These are phyloP conservation scores for Pseudocercospora eumusae DNA, from an alignment of 2,329 filamentous ascomycete species.

Conservation along the genomic window DNA sequence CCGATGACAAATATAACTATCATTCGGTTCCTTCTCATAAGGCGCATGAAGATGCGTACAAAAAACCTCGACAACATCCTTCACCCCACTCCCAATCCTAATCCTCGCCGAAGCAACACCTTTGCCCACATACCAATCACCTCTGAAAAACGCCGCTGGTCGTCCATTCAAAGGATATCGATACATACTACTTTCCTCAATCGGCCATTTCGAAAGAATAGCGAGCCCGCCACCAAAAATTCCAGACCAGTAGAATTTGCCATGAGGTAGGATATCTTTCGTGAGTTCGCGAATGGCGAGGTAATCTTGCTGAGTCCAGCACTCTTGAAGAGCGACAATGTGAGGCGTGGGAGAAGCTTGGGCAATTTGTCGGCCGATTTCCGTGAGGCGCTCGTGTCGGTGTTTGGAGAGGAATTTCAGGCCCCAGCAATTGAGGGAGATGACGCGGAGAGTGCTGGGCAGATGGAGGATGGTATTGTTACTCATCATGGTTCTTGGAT, in stretches of 20 bases:
- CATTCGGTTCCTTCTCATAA: conserved; percentile 75
- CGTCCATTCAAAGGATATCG: conserved; percentile 89
- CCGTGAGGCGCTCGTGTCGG: conserved; percentile 72
- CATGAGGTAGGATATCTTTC: conserved; percentile 74
- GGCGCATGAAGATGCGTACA: conserved; percentile 85
- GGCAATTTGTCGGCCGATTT: conserved; percentile 82
- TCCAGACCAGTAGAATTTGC: conserved; percentile 89
- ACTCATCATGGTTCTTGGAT: neutral
- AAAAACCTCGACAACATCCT: conserved; percentile 82
- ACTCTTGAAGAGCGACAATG: conserved; percentile 93
- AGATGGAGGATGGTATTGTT: conserved; percentile 32
- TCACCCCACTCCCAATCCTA: conserved; percentile 62
- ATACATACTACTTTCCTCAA: conserved; percentile 84
- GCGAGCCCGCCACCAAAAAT: conserved; percentile 87
- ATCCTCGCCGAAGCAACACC: conserved; percentile 84
- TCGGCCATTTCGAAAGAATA: conserved; percentile 88
- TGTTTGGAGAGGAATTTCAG: conserved; percentile 81
- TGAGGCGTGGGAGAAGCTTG: conserved; percentile 67
- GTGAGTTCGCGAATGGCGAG: conserved; percentile 73
- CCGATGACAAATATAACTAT: conserved; percentile 87
- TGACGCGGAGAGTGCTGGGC: conserved; percentile 62
- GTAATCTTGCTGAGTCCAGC: conserved; percentile 87
- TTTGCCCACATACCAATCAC: conserved; percentile 96
- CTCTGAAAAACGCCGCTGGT: conserved; percentile 88
- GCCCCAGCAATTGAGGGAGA: conserved; percentile 97